Conservation (phyloP, 495 filamentous ascomycete genomes). For the Cladorrhinum samala region DNA sequence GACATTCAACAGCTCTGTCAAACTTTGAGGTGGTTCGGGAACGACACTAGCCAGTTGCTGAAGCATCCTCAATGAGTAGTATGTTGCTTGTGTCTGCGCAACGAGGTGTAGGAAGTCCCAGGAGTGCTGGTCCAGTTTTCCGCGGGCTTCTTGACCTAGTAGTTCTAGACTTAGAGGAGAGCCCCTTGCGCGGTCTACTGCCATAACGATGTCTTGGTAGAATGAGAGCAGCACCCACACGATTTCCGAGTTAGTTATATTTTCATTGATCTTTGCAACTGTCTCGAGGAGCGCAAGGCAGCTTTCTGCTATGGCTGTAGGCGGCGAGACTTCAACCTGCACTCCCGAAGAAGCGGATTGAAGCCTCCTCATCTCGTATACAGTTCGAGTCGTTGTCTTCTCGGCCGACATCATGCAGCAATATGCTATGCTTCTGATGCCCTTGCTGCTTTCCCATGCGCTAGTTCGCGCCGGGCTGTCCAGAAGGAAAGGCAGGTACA, state of each 20-base stretch:
- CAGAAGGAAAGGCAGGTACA: conserved; percentile 54
- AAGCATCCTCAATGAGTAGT: conserved; percentile 62
- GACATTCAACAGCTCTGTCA: background rate
- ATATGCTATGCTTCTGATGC: conserved; percentile 53
- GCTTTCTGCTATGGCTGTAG: conserved; percentile 4
- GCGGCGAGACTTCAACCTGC: conserved; percentile 7
- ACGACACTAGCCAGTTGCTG: conserved; percentile 45
- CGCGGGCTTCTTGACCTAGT: conserved; percentile 17
- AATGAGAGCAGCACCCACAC: conserved; percentile 37
- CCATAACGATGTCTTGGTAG: conserved; percentile 38
- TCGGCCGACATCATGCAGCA: conserved; percentile 43
- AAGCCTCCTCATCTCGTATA: conserved; percentile 28
- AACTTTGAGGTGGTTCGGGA: background rate
- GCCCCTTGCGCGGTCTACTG: conserved; percentile 25
- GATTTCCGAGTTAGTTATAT: conserved; percentile 3
- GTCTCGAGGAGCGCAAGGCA: conserved; percentile 1
- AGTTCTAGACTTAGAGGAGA: conserved; percentile 21
- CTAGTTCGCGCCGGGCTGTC: conserved; percentile 55
- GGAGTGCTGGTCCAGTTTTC: conserved; percentile 19
- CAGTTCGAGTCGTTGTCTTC: background rate
- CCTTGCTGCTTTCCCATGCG: conserved; percentile 56
- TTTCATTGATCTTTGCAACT: conserved; percentile 8
- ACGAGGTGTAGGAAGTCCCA: conserved; percentile 61
- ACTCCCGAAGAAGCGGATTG: conserved; percentile 20
- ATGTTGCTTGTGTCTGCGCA: conserved; percentile 55